Percentiles rank a stretch among this genome's conserved stretches.
phyloP scores from a whole-genome alignment of 148 eudicot genomes.

The Chenopodium album region DNA sequence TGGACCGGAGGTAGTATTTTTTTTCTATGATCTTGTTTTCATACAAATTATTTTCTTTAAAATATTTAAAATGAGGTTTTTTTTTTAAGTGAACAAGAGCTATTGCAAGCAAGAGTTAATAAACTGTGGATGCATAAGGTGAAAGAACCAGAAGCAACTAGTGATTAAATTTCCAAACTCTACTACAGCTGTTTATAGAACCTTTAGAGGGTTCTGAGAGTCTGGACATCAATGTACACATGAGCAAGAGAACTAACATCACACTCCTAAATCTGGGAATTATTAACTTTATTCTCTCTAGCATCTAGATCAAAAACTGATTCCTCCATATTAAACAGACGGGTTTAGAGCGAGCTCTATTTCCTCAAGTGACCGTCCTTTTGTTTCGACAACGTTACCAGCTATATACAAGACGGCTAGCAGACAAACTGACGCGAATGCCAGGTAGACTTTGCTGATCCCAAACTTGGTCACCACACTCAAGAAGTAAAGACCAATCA shows the following conservation, averaged over 20 bases:
- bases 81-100: no score
- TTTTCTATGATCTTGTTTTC: no score
- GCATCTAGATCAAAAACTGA: not conserved
- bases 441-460: conserved; percentile 84
- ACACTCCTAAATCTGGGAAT: not conserved
- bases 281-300: conserved; percentile 16
- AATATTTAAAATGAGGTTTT: no score
- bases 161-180: not conserved
- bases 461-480: conserved; percentile 89
- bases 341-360: conserved; percentile 80
- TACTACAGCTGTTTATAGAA: not conserved
- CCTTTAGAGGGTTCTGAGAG: not conserved
- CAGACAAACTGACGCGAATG: conserved; percentile 71
- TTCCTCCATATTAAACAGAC: conserved; percentile 34
- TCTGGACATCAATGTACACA: conserved; percentile 7
- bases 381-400: conserved; percentile 91
- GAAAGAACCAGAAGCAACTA: not conserved
- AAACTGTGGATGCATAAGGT: not conserved
- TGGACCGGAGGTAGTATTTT: no score
- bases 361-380: conserved; percentile 93
- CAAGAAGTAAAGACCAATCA: conserved; percentile 88
- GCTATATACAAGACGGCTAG: conserved; percentile 75
- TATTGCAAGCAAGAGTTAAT: not conserved
- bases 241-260: conserved; percentile 5
- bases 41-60: no score